Percentiles rank a stretch among this genome's conserved stretches.
phyloP scores from a whole-genome alignment of 2,329 filamentous ascomycete species.

The Teratosphaeria destructans region DNA sequence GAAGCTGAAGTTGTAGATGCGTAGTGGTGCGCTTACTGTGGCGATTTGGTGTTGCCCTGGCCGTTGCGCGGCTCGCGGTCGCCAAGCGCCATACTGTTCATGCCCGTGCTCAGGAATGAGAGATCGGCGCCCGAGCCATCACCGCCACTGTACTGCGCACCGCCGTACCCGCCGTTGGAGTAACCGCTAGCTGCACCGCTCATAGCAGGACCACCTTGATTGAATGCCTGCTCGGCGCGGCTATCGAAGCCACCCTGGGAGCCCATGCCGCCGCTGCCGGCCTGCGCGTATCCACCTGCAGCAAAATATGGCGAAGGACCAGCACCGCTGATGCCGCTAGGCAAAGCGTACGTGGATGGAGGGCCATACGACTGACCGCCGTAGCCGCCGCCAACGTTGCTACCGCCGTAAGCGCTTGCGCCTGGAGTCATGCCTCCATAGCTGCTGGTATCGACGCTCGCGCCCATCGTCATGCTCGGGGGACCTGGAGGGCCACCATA shows the following conservation, averaged over 20 bases:
- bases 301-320: constrained; percentile 68
- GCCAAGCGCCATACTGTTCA: constrained; percentile 62
- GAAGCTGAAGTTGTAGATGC: background rate
- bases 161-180: constrained; percentile 52
- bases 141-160: constrained; percentile 25
- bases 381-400: constrained; percentile 46
- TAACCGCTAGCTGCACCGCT: constrained; percentile 48
- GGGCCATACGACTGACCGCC: constrained; percentile 74
- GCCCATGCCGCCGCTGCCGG: constrained; percentile 57
- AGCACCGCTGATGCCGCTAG: constrained; percentile 65
- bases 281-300: constrained; percentile 51
- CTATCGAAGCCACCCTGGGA: constrained; percentile 79
- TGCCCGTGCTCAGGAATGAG: constrained; percentile 65
- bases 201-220: constrained; percentile 60
- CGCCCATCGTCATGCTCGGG: constrained; percentile 58
- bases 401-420: constrained; percentile 63
- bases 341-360: constrained; percentile 79
- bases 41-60: constrained; percentile 20
- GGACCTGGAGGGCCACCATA: constrained; percentile 64
- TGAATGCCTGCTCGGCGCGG: constrained; percentile 89
- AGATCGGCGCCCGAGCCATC: constrained; percentile 60
- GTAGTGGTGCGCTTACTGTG: constrained; percentile 14
- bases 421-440: constrained; percentile 38
- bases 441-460: constrained; percentile 16
- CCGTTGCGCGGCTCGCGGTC: constrained; percentile 39